A percentile compares a stretch with the other conserved stretches of the same genome.
These are phyloP conservation scores for Tuber brumale DNA, from an alignment of 495 filamentous ascomycete species.

Conservation along the genomic window DNA sequence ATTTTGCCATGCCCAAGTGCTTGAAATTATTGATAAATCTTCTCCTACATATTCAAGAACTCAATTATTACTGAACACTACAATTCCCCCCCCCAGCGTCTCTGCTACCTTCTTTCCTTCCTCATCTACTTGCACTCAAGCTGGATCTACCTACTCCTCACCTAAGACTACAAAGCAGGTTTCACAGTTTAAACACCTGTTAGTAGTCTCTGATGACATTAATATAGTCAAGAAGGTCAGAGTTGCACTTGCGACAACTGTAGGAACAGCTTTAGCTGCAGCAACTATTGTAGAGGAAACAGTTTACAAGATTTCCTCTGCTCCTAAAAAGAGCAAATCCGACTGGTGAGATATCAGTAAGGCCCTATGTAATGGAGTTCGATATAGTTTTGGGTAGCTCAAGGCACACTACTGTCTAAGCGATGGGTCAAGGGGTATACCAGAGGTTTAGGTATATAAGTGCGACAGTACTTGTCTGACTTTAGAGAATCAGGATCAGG, in stretches of 20 bases:
- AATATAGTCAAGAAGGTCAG: neutral
- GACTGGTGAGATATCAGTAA: neutral
- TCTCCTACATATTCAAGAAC: neutral
- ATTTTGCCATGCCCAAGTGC: neutral
- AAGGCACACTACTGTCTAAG: too few relatives aligned
- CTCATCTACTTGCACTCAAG: too few relatives aligned
- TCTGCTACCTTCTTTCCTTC: too few relatives aligned
- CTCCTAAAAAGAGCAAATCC: neutral
- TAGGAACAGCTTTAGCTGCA: neutral
- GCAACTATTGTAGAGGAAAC: neutral
- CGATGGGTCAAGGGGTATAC: too few relatives aligned
- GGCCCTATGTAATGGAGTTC: too few relatives aligned
- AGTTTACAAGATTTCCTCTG: neutral
- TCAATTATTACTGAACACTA: neutral
- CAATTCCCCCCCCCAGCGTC: neutral
- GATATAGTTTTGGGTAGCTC: too few relatives aligned
- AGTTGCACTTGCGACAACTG: neutral
- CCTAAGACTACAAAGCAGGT: neutral
- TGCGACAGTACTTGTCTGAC: too few relatives aligned
- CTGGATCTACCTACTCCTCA: neutral
- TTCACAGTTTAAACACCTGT: neutral
- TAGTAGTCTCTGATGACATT: neutral
- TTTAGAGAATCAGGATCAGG: too few relatives aligned
- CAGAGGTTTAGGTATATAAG: too few relatives aligned
- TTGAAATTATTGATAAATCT: conserved; percentile 8